Percentiles rank a stretch among this genome's conserved stretches.
Conservation (phyloP, 1,284 basidiomycete species). For the Leccinum angustisporum region DNA sequence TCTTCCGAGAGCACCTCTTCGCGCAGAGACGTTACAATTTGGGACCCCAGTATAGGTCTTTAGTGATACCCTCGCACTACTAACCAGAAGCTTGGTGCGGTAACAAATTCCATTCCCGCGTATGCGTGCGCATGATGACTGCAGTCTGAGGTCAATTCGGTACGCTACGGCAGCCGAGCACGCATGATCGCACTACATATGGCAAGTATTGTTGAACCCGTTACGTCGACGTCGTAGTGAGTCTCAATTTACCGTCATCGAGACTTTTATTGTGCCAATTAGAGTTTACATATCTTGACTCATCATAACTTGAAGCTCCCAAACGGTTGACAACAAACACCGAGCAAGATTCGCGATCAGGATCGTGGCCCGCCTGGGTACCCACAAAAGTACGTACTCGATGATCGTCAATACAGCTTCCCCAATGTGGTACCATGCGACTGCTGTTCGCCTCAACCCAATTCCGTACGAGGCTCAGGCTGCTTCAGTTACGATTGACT, state of each 20-base stretch:
- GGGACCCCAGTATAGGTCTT: too few relatives aligned
- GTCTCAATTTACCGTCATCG: not conserved
- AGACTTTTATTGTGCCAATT: not conserved
- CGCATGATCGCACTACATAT: not conserved
- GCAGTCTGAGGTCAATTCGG: not conserved
- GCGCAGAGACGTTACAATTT: not conserved
- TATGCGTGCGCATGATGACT: not conserved
- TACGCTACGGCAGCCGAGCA: too few relatives aligned
- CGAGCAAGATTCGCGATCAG: not conserved
- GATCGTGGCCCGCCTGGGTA: not conserved
- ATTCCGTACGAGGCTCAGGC: too few relatives aligned
- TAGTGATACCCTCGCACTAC: not conserved
- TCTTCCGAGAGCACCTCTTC: not conserved
- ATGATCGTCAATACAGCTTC: too few relatives aligned
- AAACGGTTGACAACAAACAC: slow-evolving; percentile 1
- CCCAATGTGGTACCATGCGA: too few relatives aligned
- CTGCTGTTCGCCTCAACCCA: too few relatives aligned
- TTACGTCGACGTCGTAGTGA: not conserved
- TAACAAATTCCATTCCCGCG: not conserved
- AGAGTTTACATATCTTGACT: not conserved
- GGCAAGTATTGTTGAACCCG: not conserved
- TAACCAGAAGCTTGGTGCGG: not conserved
- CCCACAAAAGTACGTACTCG: not conserved
- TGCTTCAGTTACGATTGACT: too few relatives aligned
- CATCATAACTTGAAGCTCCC: not conserved